Base-by-base conservation (phyloP, 768 basidiomycete species). In the Suillus discolor region DNA sequence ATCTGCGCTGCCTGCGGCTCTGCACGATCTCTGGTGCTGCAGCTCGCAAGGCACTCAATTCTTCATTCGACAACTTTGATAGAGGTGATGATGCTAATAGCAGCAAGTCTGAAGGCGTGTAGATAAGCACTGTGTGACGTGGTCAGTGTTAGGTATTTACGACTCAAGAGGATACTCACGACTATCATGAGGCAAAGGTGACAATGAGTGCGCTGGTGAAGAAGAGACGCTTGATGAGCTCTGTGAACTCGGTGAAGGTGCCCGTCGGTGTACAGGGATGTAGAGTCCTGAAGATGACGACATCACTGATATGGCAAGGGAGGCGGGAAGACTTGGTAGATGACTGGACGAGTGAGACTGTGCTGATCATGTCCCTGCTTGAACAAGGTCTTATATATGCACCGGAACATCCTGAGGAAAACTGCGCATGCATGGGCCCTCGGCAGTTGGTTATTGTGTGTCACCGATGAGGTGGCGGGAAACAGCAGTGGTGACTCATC, bases 251-350 rank as follows among this genome's bases (percentile, higher is more conserved):
- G 53, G 41, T 28, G 65, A 62, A 44, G 18, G 61, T 53, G 62
- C 57, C 36, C 82, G 80, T 67, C 74, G 78, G 61, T 84, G 83
- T 0, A 83, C 63, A 39, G 83, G 82, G 39, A 83, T 62, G 63
- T 84, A 84, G 39, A 79, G 71, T 12, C 28, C 51, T 41, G 68
- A 49, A 42, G 74, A 41, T 6, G 74, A 71, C 38, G 78, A 74
- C 75, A 79, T 77, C 59, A 53, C 63, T 55, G 65, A 60, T n/a
- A 65, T 41, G 57, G 25, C 39, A 64, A 60, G 57, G 59, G 61
- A 47, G 67, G 66, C 53, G 15, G 61, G n/a, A 16, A 31, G 62
- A 28, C n/a, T 57, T 54, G 45, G 65, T 54, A 62, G 62, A 11
- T 45, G 38, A 57, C 36, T 38, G 60, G 25, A 66, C 6, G 5